A percentile compares a stretch with the other conserved stretches of the same genome.
phyloP scores from a whole-genome alignment of 352 stramenopile genomes.

The Pythium utonaiense region DNA sequence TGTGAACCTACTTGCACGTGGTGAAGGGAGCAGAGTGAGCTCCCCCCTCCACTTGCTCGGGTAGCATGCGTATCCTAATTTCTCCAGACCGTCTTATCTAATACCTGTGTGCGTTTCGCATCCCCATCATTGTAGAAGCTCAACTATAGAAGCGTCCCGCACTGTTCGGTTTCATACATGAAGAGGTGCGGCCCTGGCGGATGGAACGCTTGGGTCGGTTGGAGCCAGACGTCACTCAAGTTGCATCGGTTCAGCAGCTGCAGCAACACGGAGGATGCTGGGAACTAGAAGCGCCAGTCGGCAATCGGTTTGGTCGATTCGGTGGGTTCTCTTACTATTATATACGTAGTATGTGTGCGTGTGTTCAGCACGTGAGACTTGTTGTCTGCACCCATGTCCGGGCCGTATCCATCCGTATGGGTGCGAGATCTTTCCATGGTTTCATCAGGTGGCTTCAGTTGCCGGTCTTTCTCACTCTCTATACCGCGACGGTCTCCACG shows the following conservation, averaged over 20 bases:
- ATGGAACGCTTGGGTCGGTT: neutral
- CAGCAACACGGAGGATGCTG: neutral
- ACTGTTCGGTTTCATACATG: neutral
- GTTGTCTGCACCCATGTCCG: too few species aligned
- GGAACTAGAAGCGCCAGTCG: neutral
- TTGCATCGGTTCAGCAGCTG: too few species aligned
- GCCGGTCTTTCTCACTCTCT: neutral
- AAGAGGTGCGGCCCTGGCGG: neutral
- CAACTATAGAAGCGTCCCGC: conserved; percentile 24
- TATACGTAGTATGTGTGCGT: neutral
- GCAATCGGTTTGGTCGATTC: neutral
- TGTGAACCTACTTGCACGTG: neutral
- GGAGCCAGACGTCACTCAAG: neutral
- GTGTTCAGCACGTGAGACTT: neutral
- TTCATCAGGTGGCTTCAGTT: neutral
- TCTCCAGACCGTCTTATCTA: conserved; percentile 7
- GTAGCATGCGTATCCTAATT: neutral
- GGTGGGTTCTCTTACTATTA: conserved; percentile 1
- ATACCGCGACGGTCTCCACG: conserved; percentile 16
- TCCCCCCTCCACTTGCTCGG: neutral
- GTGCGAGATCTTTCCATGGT: neutral
- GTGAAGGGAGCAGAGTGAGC: too few species aligned
- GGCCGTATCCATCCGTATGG: neutral
- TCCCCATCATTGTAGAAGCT: conserved; percentile 10
- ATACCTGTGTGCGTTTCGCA: neutral